Evolutionary conservation across 2,329 filamentous ascomycete genomes (phyloP).

Genomic region (Plectosphaerella cucumerina): DNA sequence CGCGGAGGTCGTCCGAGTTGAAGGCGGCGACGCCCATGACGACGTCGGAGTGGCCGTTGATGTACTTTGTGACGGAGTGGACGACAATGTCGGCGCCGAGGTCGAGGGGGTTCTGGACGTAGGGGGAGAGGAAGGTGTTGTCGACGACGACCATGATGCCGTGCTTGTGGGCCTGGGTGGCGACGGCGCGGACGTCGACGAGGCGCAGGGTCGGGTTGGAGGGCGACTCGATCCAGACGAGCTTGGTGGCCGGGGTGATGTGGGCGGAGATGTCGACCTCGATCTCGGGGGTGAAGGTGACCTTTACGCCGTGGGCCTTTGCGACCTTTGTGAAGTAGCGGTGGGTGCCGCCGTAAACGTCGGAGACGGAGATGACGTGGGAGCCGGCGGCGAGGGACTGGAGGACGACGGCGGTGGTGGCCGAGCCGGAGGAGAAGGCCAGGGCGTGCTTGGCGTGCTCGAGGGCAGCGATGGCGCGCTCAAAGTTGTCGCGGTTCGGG

Average conservation of each 20-base stretch:
- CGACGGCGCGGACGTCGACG: conserved; percentile 87
- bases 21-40: conserved; percentile 97
- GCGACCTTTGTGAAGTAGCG: conserved; percentile 99
- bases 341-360: conserved; percentile 97
- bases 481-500: conserved; percentile 93
- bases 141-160: conserved; percentile 97
- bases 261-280: conserved; percentile 81
- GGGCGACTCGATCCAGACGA: conserved; percentile 96
- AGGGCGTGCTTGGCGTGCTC: conserved; percentile 91
- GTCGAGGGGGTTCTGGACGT: conserved; percentile 93
- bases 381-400: conserved; percentile 88
- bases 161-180: conserved; percentile 75
- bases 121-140: conserved; percentile 96
- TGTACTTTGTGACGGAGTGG: conserved; percentile 97
- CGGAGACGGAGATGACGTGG: conserved; percentile 93
- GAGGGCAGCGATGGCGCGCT: conserved; percentile 83
- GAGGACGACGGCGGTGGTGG: conserved; percentile 87
- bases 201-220: conserved; percentile 92
- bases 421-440: conserved; percentile 90
- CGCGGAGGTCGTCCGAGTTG: conserved; percentile 76
- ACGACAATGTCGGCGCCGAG: conserved; percentile 96
- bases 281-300: conserved; percentile 91
- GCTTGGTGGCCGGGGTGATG: conserved; percentile 83
- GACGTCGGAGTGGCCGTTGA: conserved; percentile 95
- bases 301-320: conserved; percentile 85